A percentile compares a stretch with the other conserved stretches of the same genome.
Evolutionary conservation across 441 rosid species (phyloP).

Genomic region (Croton setiger): DNA sequence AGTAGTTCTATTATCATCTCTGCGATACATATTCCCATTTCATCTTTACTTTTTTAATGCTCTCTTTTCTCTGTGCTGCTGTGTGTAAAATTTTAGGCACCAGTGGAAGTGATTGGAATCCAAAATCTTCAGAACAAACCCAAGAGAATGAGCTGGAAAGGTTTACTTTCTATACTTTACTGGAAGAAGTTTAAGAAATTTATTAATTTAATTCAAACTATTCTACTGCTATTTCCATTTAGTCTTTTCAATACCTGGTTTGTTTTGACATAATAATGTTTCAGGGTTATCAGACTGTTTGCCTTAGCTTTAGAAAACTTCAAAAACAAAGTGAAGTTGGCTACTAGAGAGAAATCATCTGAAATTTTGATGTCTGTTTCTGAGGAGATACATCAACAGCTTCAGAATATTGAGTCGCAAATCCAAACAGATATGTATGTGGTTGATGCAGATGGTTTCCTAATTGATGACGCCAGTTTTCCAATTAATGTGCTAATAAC

Average conservation of each 20-base stretch:
- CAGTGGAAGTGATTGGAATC: slow-evolving; percentile 37
- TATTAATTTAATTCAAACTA: slow-evolving; percentile 11
- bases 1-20: slow-evolving; percentile 19
- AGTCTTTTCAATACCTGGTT: slow-evolving; percentile 11
- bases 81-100: slow-evolving; percentile 37
- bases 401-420: slow-evolving; percentile 63
- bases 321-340: slow-evolving; percentile 57
- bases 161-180: slow-evolving; percentile 27
- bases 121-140: slow-evolving; percentile 42
- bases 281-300: slow-evolving; percentile 64
- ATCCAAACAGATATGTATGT: slow-evolving; percentile 72
- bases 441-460: slow-evolving; percentile 22
- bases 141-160: slow-evolving; percentile 65
- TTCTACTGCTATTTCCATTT: slow-evolving; percentile 19
- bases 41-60: slow-evolving; percentile 12
- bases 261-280: slow-evolving; percentile 31
- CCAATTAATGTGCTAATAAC: slow-evolving; percentile 2
- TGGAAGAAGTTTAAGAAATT: background rate
- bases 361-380: slow-evolving; percentile 73
- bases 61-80: slow-evolving; percentile 22
- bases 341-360: slow-evolving; percentile 62
- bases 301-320: slow-evolving; percentile 62
- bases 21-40: background rate
- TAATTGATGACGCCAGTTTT: slow-evolving; percentile 17
- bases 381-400: slow-evolving; percentile 50